These are phyloP conservation scores for Populus simonii DNA, from an alignment of 345 rosid genomes.

Conservation along the genomic window DNA sequence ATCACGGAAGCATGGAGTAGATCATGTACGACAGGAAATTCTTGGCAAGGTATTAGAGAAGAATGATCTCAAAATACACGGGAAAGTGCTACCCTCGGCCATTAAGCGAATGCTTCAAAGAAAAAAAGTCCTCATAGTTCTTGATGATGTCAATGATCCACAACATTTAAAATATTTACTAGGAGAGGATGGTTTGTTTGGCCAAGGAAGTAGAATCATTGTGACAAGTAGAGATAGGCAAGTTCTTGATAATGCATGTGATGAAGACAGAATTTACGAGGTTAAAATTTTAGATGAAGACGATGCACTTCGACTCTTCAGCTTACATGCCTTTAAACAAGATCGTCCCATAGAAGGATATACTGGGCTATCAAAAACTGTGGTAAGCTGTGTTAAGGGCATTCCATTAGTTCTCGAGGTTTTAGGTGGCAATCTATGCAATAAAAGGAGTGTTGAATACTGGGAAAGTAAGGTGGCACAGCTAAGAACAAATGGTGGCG, in stretches of 20 bases:
- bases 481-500: not conserved
- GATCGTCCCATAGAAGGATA: not conserved
- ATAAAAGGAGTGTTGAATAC: not conserved
- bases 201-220: not conserved
- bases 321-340: constrained; percentile 1
- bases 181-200: not conserved
- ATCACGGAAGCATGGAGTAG: not conserved
- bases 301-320: constrained; percentile 7
- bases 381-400: not conserved
- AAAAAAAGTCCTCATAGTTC: not conserved
- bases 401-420: constrained; percentile 7
- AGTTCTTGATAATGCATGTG: not conserved
- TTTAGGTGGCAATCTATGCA: not conserved
- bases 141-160: not conserved
- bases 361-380: not conserved
- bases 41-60: not conserved
- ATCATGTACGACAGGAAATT: not conserved
- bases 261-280: not conserved
- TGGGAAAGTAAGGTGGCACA: constrained; percentile 1
- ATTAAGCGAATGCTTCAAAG: not conserved
- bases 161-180: not conserved
- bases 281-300: not conserved
- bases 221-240: not conserved
- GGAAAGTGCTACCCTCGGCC: too few relatives aligned
- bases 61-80: not conserved